These are phyloP conservation scores for Sporothrix phasma DNA, from an alignment of 2,329 filamentous ascomycete species.

Conservation along the genomic window DNA sequence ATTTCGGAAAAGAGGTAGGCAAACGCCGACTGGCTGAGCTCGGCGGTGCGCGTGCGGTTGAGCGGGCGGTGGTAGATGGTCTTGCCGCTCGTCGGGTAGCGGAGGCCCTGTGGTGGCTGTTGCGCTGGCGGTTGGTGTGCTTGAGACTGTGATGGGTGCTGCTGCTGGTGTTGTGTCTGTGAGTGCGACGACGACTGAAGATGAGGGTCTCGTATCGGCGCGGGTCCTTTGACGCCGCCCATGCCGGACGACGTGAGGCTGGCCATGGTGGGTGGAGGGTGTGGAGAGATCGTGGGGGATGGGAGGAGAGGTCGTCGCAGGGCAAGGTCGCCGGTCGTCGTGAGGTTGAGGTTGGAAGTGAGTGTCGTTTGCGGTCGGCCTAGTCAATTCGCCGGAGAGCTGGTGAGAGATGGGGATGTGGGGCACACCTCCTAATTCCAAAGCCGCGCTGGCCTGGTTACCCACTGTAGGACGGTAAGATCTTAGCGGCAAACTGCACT, in stretches of 20 bases:
- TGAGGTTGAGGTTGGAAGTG: not conserved
- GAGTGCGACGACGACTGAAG: no score
- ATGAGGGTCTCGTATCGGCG: slow-evolving; percentile 11
- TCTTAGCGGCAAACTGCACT: no score
- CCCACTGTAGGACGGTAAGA: no score
- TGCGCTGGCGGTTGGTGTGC: not conserved
- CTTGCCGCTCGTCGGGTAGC: slow-evolving; percentile 86
- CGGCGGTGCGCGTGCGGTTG: slow-evolving; percentile 77
- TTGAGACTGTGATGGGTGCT: not conserved
- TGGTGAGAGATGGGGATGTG: not conserved
- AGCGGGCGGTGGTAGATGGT: slow-evolving; percentile 96
- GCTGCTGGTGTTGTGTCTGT: slow-evolving; percentile 13
- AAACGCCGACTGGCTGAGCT: slow-evolving; percentile 88
- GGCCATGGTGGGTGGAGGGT: not conserved
- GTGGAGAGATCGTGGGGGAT: not conserved
- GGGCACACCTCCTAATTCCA: slow-evolving; percentile 4
- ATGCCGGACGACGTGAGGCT: slow-evolving; percentile 8
- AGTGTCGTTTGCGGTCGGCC: not conserved
- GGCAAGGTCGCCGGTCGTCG: not conserved
- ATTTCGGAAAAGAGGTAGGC: slow-evolving; percentile 95
- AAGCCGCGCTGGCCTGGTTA: not conserved
- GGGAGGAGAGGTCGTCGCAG: not conserved
- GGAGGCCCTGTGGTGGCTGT: slow-evolving; percentile 49
- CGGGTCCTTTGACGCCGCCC: slow-evolving; percentile 13
- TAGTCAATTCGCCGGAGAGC: not conserved